These are phyloP conservation scores for Klebsormidium nitens DNA, from an alignment of 139 green algal species.

Conservation along the genomic window DNA sequence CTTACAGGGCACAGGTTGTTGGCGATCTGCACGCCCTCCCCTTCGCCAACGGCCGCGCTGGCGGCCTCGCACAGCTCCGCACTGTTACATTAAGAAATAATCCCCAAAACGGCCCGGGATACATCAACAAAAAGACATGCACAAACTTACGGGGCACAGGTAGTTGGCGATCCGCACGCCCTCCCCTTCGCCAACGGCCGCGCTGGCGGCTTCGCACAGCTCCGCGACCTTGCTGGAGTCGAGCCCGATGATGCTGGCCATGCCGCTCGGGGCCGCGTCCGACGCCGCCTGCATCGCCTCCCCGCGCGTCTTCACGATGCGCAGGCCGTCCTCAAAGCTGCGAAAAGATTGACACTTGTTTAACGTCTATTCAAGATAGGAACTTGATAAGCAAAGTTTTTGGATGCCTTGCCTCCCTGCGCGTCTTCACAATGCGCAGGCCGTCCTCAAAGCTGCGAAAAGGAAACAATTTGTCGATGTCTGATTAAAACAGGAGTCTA, in stretches of 20 bases:
- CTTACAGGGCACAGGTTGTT: conserved; percentile 89
- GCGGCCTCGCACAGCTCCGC: conserved; percentile 83
- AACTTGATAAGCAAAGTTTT: too few species aligned
- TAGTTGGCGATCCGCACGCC: conserved; percentile 95
- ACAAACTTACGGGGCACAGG: conserved; percentile 67
- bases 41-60: conserved; percentile 59
- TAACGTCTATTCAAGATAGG: too few species aligned
- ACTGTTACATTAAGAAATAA: background rate
- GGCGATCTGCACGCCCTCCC: conserved; percentile 82
- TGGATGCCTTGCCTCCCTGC: conserved; percentile 97
- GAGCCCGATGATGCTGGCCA: conserved; percentile 95
- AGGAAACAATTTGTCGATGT: background rate
- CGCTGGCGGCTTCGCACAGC: conserved; percentile 77
- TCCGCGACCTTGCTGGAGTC: conserved; percentile 79
- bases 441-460: conserved; percentile 84
- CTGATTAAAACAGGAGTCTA: background rate
- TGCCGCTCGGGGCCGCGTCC: conserved; percentile 75
- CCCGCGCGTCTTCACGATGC: conserved; percentile 89
- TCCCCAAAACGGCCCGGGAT: background rate
- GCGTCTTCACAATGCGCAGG: conserved; percentile 85
- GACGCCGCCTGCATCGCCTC: conserved; percentile 96
- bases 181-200: conserved; percentile 58
- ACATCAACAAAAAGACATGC: background rate
- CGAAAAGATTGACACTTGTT: too few species aligned
- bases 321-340: conserved; percentile 90